Percentiles rank a stretch among this genome's conserved stretches.
phyloP scores from a whole-genome alignment of 371 early-diverging fungal species.

The Saksenaea oblongispora region DNA sequence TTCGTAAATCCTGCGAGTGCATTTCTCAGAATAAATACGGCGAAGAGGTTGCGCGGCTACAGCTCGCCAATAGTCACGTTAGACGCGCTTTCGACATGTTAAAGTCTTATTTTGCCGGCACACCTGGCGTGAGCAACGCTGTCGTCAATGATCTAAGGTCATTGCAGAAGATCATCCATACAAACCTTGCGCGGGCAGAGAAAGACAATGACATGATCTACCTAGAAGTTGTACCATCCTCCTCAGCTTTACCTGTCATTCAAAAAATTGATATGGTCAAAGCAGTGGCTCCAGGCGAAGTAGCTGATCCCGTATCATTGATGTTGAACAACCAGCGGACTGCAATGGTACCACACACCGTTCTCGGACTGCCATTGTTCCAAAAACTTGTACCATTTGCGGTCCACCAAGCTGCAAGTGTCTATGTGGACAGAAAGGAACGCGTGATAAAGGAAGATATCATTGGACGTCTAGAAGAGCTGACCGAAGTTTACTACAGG shows the following conservation, averaged over 20 bases:
- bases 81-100: slow-evolving; percentile 38
- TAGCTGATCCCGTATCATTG: slow-evolving; percentile 48
- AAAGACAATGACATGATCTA: slow-evolving; percentile 93
- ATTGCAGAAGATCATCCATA: slow-evolving; percentile 57
- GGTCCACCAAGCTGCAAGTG: slow-evolving; percentile 86
- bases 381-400: slow-evolving; percentile 84
- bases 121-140: slow-evolving; percentile 18
- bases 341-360: slow-evolving; percentile 27
- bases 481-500: slow-evolving; percentile 40
- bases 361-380: slow-evolving; percentile 82
- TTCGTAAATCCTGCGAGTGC: slow-evolving; percentile 72
- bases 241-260: slow-evolving; percentile 60
- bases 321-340: slow-evolving; percentile 41
- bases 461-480: slow-evolving; percentile 26
- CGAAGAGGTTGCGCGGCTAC: slow-evolving; percentile 80
- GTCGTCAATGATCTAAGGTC: slow-evolving; percentile 48
- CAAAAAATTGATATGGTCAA: slow-evolving; percentile 74
- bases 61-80: slow-evolving; percentile 53
- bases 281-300: slow-evolving; percentile 39
- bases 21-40: slow-evolving; percentile 76
- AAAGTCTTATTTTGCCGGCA: slow-evolving; percentile 13
- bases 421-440: slow-evolving; percentile 81
- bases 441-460: slow-evolving; percentile 59
- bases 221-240: slow-evolving; percentile 71
- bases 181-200: slow-evolving; percentile 71